These are phyloP conservation scores for Henckelia pumila DNA, from an alignment of 257 asterid species.

Conservation along the genomic window DNA sequence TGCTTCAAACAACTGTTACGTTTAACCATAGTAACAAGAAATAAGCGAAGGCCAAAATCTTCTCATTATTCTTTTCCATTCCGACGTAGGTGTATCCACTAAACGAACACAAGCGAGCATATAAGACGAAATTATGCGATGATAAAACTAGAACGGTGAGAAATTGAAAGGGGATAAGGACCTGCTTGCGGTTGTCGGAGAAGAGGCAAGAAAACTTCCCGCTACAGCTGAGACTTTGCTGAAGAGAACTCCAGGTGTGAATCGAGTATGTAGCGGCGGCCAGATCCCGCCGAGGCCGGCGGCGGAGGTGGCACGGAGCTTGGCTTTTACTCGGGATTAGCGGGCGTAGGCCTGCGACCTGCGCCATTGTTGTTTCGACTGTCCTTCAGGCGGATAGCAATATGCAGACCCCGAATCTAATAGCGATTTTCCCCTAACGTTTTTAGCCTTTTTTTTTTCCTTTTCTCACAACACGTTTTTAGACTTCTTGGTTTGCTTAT, in stretches of 20 bases:
- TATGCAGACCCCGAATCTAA: neutral
- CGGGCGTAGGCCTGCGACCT: slow-evolving; percentile 44
- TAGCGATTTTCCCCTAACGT: neutral
- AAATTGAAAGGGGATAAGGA: slow-evolving; percentile 20
- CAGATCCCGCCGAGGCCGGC: slow-evolving; percentile 21
- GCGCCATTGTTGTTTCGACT: slow-evolving; percentile 45
- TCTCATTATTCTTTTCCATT: neutral
- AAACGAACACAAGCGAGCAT: neutral
- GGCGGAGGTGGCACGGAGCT: slow-evolving; percentile 28
- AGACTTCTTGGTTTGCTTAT: too few species aligned
- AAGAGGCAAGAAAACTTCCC: slow-evolving; percentile 69
- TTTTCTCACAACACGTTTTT: too few species aligned
- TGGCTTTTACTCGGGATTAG: slow-evolving; percentile 27
- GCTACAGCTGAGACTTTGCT: slow-evolving; percentile 42
- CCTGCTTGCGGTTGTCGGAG: slow-evolving; percentile 71
- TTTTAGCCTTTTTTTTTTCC: too few species aligned
- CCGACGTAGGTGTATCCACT: neutral
- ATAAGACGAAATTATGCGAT: neutral
- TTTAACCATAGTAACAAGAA: neutral
- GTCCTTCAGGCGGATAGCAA: neutral
- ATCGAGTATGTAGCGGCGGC: slow-evolving; percentile 24
- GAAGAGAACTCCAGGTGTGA: slow-evolving; percentile 41
- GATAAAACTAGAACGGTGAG: neutral
- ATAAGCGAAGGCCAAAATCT: neutral
- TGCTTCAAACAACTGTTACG: neutral